Percentiles rank a stretch among this genome's conserved stretches.
phyloP scores from a whole-genome alignment of 2,329 filamentous ascomycete species.

The Davidsoniella australis region DNA sequence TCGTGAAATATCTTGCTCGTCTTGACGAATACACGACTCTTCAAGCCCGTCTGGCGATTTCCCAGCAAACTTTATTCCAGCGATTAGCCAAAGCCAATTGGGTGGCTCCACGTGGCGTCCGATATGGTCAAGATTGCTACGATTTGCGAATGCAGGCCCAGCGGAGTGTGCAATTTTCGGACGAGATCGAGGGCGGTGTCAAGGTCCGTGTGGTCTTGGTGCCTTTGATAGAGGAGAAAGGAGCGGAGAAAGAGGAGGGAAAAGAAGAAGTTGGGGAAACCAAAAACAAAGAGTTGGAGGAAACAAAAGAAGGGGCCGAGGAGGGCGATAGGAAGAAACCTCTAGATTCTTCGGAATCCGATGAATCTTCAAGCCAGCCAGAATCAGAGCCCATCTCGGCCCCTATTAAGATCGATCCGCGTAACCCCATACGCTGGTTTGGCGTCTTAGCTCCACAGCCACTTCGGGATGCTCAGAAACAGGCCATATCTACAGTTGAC shows the following conservation, averaged over 20 bases:
- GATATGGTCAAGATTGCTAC: constrained; percentile 55
- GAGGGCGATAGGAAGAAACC: constrained; percentile 8
- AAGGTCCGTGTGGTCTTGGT: constrained; percentile 2
- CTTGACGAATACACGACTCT: constrained; percentile 50
- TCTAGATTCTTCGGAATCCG: not conserved
- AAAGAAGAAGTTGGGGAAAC: constrained; percentile 12
- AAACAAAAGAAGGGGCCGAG: constrained; percentile 7
- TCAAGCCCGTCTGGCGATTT: constrained; percentile 32
- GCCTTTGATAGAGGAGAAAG: constrained; percentile 5
- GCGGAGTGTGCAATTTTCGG: constrained; percentile 22
- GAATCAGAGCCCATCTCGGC: not conserved
- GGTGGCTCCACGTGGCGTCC: constrained; percentile 40
- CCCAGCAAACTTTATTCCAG: constrained; percentile 39
- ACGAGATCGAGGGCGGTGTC: not conserved
- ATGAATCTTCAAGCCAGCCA: no score
- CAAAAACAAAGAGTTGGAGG: constrained; percentile 4
- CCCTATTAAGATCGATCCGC: constrained; percentile 5
- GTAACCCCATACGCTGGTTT: constrained; percentile 43
- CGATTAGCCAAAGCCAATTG: constrained; percentile 62
- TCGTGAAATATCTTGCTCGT: constrained; percentile 47
- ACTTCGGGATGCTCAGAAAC: constrained; percentile 39
- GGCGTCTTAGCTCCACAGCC: constrained; percentile 35
- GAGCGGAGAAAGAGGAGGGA: not conserved
- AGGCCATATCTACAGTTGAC: constrained; percentile 39
- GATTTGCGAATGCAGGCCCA: constrained; percentile 55